Evolutionary conservation across 345 rosid genomes (phyloP).

Genomic region (Murraya koenigii): DNA sequence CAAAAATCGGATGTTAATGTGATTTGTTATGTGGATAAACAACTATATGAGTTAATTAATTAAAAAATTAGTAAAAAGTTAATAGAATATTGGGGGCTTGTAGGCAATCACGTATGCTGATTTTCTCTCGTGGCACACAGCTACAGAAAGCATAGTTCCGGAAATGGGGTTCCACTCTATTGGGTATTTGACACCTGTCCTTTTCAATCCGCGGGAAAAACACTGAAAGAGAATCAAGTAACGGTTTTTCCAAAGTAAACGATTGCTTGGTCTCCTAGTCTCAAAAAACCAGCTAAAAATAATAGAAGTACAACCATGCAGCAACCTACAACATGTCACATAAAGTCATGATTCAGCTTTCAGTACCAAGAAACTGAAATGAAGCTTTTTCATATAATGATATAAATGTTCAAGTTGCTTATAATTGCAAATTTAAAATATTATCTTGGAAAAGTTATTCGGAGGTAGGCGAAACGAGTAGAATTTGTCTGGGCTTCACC

Average conservation of each 20-base stretch:
- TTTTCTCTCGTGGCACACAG: background rate
- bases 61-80: background rate
- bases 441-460: background rate
- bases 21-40: background rate
- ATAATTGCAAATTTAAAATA: background rate
- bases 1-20: constrained; percentile 17
- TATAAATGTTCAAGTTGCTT: background rate
- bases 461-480: background rate
- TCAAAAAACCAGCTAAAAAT: background rate
- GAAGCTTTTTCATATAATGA: background rate
- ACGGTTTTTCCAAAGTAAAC: background rate
- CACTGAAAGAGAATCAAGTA: background rate
- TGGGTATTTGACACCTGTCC: constrained; percentile 14
- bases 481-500: background rate
- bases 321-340: too few relatives aligned
- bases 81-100: background rate
- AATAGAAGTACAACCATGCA: background rate
- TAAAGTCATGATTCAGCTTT: background rate
- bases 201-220: background rate
- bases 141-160: background rate
- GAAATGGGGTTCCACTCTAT: background rate
- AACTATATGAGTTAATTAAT: background rate
- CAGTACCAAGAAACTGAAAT: background rate
- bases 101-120: background rate
- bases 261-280: background rate